Conservation (phyloP, 2,329 filamentous ascomycete species). For the Fusarium hostae region DNA sequence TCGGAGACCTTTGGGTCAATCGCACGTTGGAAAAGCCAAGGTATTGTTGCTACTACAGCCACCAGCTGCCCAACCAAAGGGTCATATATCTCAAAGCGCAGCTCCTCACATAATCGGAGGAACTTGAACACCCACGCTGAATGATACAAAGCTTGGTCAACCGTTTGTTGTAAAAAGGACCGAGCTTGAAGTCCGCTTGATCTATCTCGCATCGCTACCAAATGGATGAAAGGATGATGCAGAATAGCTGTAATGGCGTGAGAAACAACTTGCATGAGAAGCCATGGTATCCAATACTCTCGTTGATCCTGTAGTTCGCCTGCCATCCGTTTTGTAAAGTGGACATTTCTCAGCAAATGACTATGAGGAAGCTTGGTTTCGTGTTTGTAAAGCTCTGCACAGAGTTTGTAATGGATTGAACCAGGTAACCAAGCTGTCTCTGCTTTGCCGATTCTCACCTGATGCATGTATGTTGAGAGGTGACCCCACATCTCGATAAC, state of each 20-base stretch:
- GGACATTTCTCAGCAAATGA: neutral
- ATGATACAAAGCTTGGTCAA: neutral
- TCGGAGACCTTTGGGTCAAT: constrained; percentile 4
- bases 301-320: neutral
- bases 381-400: constrained; percentile 6
- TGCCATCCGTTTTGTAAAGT: neutral
- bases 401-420: constrained; percentile 4
- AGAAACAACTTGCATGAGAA: neutral
- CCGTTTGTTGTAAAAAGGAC: constrained; percentile 4
- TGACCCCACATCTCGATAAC: constrained; percentile 3
- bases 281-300: constrained; percentile 15
- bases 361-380: neutral
- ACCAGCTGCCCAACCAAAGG: constrained; percentile 11
- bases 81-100: neutral
- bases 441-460: neutral
- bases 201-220: constrained; percentile 1
- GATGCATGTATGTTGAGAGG: constrained; percentile 7
- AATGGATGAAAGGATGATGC: constrained; percentile 9
- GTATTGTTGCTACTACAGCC: constrained; percentile 16
- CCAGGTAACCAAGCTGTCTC: constrained; percentile 1
- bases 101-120: neutral
- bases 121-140: constrained; percentile 14
- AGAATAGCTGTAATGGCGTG: neutral
- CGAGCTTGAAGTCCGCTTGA: neutral
- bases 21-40: constrained; percentile 22